Base-by-base conservation (phyloP, 805 yeast species). In the Komagataella pseudopastoris region DNA sequence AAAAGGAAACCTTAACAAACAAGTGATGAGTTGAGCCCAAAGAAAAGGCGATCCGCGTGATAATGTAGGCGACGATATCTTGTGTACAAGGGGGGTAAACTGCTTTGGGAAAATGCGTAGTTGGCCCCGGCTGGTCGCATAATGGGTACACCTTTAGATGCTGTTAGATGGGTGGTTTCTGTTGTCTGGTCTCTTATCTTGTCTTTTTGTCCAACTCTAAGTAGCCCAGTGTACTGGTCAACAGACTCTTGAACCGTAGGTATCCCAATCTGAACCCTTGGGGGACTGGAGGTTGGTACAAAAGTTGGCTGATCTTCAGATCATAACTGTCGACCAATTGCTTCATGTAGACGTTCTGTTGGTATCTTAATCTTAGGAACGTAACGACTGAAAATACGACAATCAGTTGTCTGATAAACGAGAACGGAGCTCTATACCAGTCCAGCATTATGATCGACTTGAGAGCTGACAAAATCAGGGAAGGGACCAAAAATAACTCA, bases 331-430 rank as follows among this genome's bases (percentile, higher is more conserved):
- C 65, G 47, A 81, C 63, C 6, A 81, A 63, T 6, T 66, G 58
- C 59, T 81, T 74, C 51, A 84, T 79, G 54, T 75, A 73, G 50
- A 72, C 71, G 47, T 78, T 78, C 58, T 78, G 79, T 59, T 74
- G 74, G 58, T 66, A 83, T 62, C 89, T 74, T 52, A 80, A 60
- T 64, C 81, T 81, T 64, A 80, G 68, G 64, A 84, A 84, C 18
- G 73, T 62, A 17, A 75, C 58, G 58, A 79, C 80, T 18, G 72
- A 64, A 1, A 71, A 44, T n/a, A 77, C 60, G 0, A 79, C 68
- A 1, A 69, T 16, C 1, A 76, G 30, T 6, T 67, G 67, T 49
- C 70, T 62, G 1, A 68, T 52, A 17, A 49, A 47, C 6, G 63
- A 59, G 46, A 60, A 62, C 55, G 56, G 67, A 52, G 50, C 54